These are phyloP conservation scores for Diversispora epigaea DNA, from an alignment of 192 early-diverging fungal species.

Conservation along the genomic window DNA sequence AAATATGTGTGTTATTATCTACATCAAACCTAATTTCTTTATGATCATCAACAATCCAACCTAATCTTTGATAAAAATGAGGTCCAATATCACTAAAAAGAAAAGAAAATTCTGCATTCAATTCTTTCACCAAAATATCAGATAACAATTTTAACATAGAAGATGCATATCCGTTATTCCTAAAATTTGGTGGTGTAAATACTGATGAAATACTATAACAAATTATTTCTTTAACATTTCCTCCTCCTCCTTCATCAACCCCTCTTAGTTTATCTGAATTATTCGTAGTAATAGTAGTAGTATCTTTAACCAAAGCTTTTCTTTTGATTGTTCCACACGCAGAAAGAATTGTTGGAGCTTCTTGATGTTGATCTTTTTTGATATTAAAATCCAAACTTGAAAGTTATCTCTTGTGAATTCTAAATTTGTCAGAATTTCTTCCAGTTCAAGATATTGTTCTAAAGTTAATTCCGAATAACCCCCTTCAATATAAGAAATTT, in stretches of 20 bases:
- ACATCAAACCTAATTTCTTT: slow-evolving; percentile 22
- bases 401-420: slow-evolving; percentile 15
- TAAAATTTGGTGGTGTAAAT: slow-evolving; percentile 5
- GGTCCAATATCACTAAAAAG: slow-evolving; percentile 18
- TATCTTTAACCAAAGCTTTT: background rate
- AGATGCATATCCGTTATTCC: slow-evolving; percentile 28
- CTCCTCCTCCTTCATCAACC: background rate
- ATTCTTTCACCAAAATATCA: slow-evolving; percentile 4
- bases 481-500: slow-evolving; percentile 19
- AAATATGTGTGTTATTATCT: background rate
- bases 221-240: background rate
- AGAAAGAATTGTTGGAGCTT: background rate
- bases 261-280: too few relatives aligned
- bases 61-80: slow-evolving; percentile 14
- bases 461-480: background rate
- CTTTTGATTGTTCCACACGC: slow-evolving; percentile 16
- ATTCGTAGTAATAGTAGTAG: background rate
- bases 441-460: slow-evolving; percentile 19
- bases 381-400: slow-evolving; percentile 12
- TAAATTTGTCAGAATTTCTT: background rate
- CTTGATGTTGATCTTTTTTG: background rate
- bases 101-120: slow-evolving; percentile 18
- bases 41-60: slow-evolving; percentile 11
- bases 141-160: slow-evolving; percentile 16
- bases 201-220: slow-evolving; percentile 29